Percentiles rank a stretch among this genome's conserved stretches.
phyloP scores from a whole-genome alignment of 179 eudicot genomes.

The Silene vulgaris region DNA sequence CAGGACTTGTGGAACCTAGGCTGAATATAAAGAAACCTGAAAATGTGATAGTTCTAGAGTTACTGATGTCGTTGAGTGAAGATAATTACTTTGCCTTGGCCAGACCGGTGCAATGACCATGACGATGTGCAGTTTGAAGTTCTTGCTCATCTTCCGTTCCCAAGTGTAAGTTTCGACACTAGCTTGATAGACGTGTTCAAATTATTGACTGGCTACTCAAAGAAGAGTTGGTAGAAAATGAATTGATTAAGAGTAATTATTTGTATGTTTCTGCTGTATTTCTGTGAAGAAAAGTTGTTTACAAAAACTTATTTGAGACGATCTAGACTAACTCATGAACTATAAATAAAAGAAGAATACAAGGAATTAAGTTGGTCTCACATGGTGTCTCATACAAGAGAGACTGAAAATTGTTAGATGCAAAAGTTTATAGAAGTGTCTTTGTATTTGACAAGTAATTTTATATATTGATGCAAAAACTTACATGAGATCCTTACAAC shows the following conservation, averaged over 20 bases:
- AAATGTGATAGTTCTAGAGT: slow-evolving; percentile 52
- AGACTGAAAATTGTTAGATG: too few relatives aligned
- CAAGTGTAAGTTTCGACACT: slow-evolving; percentile 19
- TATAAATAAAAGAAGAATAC: too few relatives aligned
- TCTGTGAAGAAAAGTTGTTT: too few relatives aligned
- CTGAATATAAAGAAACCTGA: slow-evolving; percentile 47
- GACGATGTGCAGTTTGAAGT: slow-evolving; percentile 9
- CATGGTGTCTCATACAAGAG: too few relatives aligned
- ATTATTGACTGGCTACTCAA: background rate
- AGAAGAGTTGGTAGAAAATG: background rate
- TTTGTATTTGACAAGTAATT: too few relatives aligned
- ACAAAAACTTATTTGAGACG: too few relatives aligned
- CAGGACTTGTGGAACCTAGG: slow-evolving; percentile 65
- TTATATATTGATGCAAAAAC: too few relatives aligned
- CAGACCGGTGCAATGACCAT: slow-evolving; percentile 38
- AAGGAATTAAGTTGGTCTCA: too few relatives aligned
- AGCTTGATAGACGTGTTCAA: background rate
- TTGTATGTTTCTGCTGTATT: too few relatives aligned
- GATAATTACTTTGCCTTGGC: slow-evolving; percentile 55
- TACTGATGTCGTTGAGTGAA: slow-evolving; percentile 61
- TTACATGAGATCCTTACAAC: background rate
- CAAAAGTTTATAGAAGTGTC: too few relatives aligned
- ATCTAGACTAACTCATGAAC: too few relatives aligned
- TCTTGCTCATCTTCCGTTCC: background rate
- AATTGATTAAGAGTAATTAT: too few relatives aligned